A percentile compares a stretch with the other conserved stretches of the same genome.
These are phyloP conservation scores for Rubia peregrina DNA, from an alignment of 305 asterid species.

Conservation along the genomic window DNA sequence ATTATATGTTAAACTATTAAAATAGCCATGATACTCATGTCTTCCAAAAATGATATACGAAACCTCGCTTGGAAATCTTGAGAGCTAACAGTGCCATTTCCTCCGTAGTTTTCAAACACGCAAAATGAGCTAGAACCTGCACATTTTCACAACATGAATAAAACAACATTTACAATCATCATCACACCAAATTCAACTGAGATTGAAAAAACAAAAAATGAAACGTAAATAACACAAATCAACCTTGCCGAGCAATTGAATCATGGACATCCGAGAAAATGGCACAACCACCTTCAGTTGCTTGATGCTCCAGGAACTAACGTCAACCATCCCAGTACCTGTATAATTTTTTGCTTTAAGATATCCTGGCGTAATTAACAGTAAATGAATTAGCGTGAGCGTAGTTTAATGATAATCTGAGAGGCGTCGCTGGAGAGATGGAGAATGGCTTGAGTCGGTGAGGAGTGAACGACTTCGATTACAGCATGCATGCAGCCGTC, in stretches of 20 bases:
- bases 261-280: constrained; percentile 76
- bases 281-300: constrained; percentile 68
- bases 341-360: constrained; percentile 13
- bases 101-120: constrained; percentile 64
- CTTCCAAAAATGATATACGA: not conserved
- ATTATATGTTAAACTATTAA: not conserved
- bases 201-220: not conserved
- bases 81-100: constrained; percentile 85
- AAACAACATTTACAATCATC: not conserved
- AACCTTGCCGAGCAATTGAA: constrained; percentile 79
- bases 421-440: constrained; percentile 88
- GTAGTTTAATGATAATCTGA: constrained; percentile 38
- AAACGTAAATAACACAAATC: constrained; percentile 1
- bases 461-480: constrained; percentile 68
- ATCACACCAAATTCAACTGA: not conserved
- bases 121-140: constrained; percentile 61
- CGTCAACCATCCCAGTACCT: constrained; percentile 89
- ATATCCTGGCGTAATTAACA: not conserved
- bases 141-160: not conserved
- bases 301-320: constrained; percentile 88
- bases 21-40: no score
- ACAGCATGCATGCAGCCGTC: constrained; percentile 59
- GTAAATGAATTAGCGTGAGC: not conserved
- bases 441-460: constrained; percentile 67
- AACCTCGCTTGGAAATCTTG: constrained; percentile 75